Evolutionary conservation across 805 yeast species (phyloP), one percentile per base, ranked within the genome.

Genomic region (Suhomyces pyralidae): DNA sequence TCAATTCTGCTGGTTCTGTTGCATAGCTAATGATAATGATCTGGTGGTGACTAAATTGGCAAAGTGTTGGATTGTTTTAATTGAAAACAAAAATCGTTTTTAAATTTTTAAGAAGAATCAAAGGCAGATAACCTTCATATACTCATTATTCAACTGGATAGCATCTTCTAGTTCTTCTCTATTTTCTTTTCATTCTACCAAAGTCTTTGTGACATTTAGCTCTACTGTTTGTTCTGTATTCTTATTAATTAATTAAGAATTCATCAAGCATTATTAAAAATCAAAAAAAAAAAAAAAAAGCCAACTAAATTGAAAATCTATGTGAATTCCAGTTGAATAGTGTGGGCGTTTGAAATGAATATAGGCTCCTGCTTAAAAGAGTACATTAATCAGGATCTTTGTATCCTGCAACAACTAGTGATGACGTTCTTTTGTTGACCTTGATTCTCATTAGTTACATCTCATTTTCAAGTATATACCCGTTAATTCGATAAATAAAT

Each of bases 11-110:
- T 38, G 17, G 2, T 36, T 15, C 19, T n/a, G 24, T 38, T 38
- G 42, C 24, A 38, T 38, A 19, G 40, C 48, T 45, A 45, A 32
- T 19, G 48, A 44, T 44, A 32, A 45, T 32, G 40, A 22, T 22
- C 22, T 5, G 5, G 5, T 22, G 22, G 22, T 22, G 22, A 5
- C 3, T 22, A 22, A 22, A 22, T 3, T 22, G 5, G 5, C 5
- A 22, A 5, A 3, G 5, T 22, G 22, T 22, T 22, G 22, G 5
- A 22, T 22, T 5, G 5, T 3, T 5, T 22, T 3, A 22, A 22
- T 5, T 22, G 5, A 22, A 22, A 5, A 5, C 22, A 22, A 22
- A n/a, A n/a, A n/a, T n/a, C n/a, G n/a, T n/a, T n/a, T n/a, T n/a
- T n/a, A n/a, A n/a, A n/a, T n/a, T n/a, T n/a, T n/a, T n/a, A n/a